Percentiles rank a stretch among this genome's conserved stretches.
Evolutionary conservation across 2,329 filamentous ascomycete genomes (phyloP).

Genomic region (Coniella lustricola): DNA sequence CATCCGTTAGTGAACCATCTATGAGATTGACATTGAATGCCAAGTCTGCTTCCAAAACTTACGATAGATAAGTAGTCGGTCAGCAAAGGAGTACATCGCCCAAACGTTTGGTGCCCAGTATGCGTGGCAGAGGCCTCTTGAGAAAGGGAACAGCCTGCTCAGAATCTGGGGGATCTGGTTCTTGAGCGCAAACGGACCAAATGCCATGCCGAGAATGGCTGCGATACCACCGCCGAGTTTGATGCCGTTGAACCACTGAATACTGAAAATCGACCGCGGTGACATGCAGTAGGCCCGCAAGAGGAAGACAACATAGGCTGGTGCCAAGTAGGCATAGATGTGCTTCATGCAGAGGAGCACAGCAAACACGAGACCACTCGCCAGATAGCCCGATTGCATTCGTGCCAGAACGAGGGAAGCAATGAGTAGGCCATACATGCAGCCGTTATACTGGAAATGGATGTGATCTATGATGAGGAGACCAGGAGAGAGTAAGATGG

Average conservation of each 20-base stretch:
- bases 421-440: slow-evolving; percentile 85
- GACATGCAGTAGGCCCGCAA: slow-evolving; percentile 85
- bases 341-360: slow-evolving; percentile 89
- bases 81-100: slow-evolving; percentile 91
- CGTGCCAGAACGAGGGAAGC: slow-evolving; percentile 79
- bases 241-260: slow-evolving; percentile 70
- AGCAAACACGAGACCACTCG: slow-evolving; percentile 78
- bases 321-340: slow-evolving; percentile 93
- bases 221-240: slow-evolving; percentile 73
- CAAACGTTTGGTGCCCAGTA: slow-evolving; percentile 98
- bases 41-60: slow-evolving; percentile 27
- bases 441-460: slow-evolving; percentile 98
- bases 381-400: slow-evolving; percentile 64
- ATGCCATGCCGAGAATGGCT: slow-evolving; percentile 68
- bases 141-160: slow-evolving; percentile 85
- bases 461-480: slow-evolving; percentile 97
- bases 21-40: background rate
- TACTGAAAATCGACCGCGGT: slow-evolving; percentile 64
- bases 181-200: slow-evolving; percentile 80
- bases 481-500: slow-evolving; percentile 84
- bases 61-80: slow-evolving; percentile 77
- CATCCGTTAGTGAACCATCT: slow-evolving; percentile 26
- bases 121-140: slow-evolving; percentile 86
- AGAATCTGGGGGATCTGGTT: slow-evolving; percentile 57
- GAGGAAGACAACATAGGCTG: slow-evolving; percentile 91